Evolutionary conservation across 73 alveolate genomes (phyloP).

Genomic region (Paramecium caudatum): DNA sequence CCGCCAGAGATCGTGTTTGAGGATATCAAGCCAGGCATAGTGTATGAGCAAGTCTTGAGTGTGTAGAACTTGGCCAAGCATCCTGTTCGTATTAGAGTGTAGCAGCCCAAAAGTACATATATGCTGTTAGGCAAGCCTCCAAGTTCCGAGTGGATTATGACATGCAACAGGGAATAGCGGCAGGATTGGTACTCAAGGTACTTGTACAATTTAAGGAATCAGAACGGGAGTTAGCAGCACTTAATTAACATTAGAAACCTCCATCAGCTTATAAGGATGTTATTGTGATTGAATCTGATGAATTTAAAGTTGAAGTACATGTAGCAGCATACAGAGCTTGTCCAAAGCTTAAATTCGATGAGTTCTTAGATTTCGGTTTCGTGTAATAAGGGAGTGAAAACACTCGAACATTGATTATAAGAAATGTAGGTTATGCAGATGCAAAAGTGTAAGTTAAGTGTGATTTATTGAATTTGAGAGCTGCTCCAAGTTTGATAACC

Average conservation of each 20-base stretch:
- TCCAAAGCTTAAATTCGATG: slow-evolving; percentile 92
- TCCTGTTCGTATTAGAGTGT: slow-evolving; percentile 87
- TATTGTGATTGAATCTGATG: slow-evolving; percentile 89
- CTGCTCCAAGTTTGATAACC: slow-evolving; percentile 88
- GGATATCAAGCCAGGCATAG: slow-evolving; percentile 89
- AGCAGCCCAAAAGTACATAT: slow-evolving; percentile 85
- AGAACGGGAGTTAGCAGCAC: slow-evolving; percentile 77
- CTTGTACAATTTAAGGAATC: slow-evolving; percentile 91
- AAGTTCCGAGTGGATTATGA: slow-evolving; percentile 86
- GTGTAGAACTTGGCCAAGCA: slow-evolving; percentile 89
- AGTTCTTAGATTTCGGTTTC: slow-evolving; percentile 91
- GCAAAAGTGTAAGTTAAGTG: slow-evolving; percentile 86
- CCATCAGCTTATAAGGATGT: slow-evolving; percentile 89
- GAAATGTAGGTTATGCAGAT: slow-evolving; percentile 90
- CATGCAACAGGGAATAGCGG: slow-evolving; percentile 90
- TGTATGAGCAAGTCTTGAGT: slow-evolving; percentile 91
- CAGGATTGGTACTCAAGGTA: slow-evolving; percentile 95
- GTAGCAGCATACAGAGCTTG: slow-evolving; percentile 92
- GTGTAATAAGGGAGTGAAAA: slow-evolving; percentile 89
- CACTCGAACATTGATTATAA: slow-evolving; percentile 84
- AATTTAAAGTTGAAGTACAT: slow-evolving; percentile 84
- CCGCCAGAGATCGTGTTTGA: slow-evolving; percentile 41
- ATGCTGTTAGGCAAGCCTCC: slow-evolving; percentile 59
- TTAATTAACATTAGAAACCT: slow-evolving; percentile 17
- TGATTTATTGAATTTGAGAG: slow-evolving; percentile 85